These are phyloP conservation scores for Lodderomyces jiufengensis DNA, from an alignment of 1,139 yeast species.

Conservation along the genomic window DNA sequence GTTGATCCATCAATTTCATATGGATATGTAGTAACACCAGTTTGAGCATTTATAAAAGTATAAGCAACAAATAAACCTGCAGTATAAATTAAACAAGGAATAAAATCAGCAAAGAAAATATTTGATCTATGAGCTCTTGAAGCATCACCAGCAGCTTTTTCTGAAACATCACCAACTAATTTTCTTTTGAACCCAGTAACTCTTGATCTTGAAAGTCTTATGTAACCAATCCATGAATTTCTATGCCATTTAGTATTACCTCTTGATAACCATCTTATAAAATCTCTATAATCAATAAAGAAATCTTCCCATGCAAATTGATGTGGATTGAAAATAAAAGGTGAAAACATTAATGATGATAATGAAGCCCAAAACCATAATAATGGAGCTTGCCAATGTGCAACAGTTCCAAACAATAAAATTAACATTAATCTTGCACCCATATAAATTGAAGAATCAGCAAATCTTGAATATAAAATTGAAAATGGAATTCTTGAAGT, in stretches of 20 bases:
- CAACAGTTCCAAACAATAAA: slow-evolving; percentile 84
- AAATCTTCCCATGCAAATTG: slow-evolving; percentile 99
- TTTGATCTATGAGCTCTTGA: slow-evolving; percentile 92
- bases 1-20: slow-evolving; percentile 23
- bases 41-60: slow-evolving; percentile 93
- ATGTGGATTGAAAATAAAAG: slow-evolving; percentile 96
- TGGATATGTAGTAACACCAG: slow-evolving; percentile 68
- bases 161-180: slow-evolving; percentile 82
- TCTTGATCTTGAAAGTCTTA: slow-evolving; percentile 93
- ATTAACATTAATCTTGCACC: slow-evolving; percentile 91
- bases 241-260: slow-evolving; percentile 99
- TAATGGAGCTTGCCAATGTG: slow-evolving; percentile 97
- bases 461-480: slow-evolving; percentile 92
- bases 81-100: slow-evolving; percentile 81
- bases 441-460: slow-evolving; percentile 93
- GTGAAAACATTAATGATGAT: slow-evolving; percentile 86
- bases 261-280: slow-evolving; percentile 96
- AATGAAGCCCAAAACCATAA: slow-evolving; percentile 98
- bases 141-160: slow-evolving; percentile 92
- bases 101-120: slow-evolving; percentile 77
- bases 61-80: slow-evolving; percentile 90
- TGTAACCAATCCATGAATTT: slow-evolving; percentile 98
- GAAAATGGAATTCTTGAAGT: slow-evolving; percentile 98
- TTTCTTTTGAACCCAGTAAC: slow-evolving; percentile 97
- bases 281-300: slow-evolving; percentile 98